Conservation (phyloP, 192 early-diverging fungal genomes). For the Backusella australiensis region DNA sequence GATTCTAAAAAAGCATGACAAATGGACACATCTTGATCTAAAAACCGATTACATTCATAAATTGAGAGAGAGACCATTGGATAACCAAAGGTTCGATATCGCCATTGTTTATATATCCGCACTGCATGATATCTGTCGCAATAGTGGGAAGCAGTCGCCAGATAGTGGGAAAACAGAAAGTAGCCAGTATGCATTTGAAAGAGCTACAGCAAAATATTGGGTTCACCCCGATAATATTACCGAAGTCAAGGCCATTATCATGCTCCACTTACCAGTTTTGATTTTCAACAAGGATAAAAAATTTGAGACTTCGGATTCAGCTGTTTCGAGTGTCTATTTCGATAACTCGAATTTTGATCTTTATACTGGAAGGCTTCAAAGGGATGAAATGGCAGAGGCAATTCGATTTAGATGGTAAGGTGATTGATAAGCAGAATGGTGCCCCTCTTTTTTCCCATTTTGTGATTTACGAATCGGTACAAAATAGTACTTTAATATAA, state of each 20-base stretch:
- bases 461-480: neutral
- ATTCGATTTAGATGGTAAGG: slow-evolving; percentile 86
- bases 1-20: slow-evolving; percentile 98
- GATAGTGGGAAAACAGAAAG: slow-evolving; percentile 1
- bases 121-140: neutral
- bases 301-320: slow-evolving; percentile 62
- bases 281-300: slow-evolving; percentile 48
- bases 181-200: slow-evolving; percentile 53
- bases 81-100: slow-evolving; percentile 3
- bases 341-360: slow-evolving; percentile 87
- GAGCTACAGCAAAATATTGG: neutral
- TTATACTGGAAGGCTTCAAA: slow-evolving; percentile 78
- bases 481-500: too few relatives aligned
- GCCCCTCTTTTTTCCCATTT: neutral
- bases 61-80: slow-evolving; percentile 34
- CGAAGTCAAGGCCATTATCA: too few relatives aligned
- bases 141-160: neutral
- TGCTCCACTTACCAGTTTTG: slow-evolving; percentile 63
- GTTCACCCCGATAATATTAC: too few relatives aligned
- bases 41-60: slow-evolving; percentile 58
- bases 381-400: slow-evolving; percentile 78
- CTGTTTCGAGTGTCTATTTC: slow-evolving; percentile 86
- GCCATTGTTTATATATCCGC: neutral
- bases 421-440: too few relatives aligned
- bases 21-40: slow-evolving; percentile 72